A percentile compares a stretch with the other conserved stretches of the same genome.
Conservation (phyloP, 805 yeast species). For the Maudiozyma pseudohumilis region DNA sequence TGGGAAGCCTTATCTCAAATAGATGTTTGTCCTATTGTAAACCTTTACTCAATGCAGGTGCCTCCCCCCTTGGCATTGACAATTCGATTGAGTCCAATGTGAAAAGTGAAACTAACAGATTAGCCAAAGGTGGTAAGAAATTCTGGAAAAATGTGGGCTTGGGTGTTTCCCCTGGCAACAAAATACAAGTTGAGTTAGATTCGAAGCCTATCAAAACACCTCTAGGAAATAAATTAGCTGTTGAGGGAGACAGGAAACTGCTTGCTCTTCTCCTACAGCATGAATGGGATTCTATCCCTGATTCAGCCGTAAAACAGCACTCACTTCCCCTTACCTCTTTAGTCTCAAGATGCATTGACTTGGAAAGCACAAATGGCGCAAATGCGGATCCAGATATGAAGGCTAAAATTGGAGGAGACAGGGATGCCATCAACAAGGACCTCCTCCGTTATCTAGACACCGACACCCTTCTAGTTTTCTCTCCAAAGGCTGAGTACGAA, state of each 20-base stretch:
- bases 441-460: slow-evolving; percentile 84
- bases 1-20: slow-evolving; percentile 5
- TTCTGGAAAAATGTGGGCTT: slow-evolving; percentile 71
- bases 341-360: slow-evolving; percentile 78
- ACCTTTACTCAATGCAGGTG: background rate
- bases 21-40: too few species aligned
- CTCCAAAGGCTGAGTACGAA: slow-evolving; percentile 72
- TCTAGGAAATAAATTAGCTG: slow-evolving; percentile 53
- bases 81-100: slow-evolving; percentile 42
- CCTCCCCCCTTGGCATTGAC: slow-evolving; percentile 22
- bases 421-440: slow-evolving; percentile 45
- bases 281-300: slow-evolving; percentile 78
- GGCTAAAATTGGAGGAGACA: slow-evolving; percentile 51
- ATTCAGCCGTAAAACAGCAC: slow-evolving; percentile 52
- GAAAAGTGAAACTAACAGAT: slow-evolving; percentile 54
- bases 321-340: slow-evolving; percentile 81
- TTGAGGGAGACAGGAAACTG: slow-evolving; percentile 49
- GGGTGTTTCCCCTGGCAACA: slow-evolving; percentile 25
- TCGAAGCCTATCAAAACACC: slow-evolving; percentile 77
- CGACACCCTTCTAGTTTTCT: slow-evolving; percentile 80
- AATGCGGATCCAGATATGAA: slow-evolving; percentile 33
- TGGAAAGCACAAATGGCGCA: slow-evolving; percentile 34
- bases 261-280: slow-evolving; percentile 70
- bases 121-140: slow-evolving; percentile 56
- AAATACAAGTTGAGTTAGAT: slow-evolving; percentile 55